Base-by-base conservation (phyloP, 2,329 filamentous ascomycete genomes). In the Nigrospora osmanthi region DNA sequence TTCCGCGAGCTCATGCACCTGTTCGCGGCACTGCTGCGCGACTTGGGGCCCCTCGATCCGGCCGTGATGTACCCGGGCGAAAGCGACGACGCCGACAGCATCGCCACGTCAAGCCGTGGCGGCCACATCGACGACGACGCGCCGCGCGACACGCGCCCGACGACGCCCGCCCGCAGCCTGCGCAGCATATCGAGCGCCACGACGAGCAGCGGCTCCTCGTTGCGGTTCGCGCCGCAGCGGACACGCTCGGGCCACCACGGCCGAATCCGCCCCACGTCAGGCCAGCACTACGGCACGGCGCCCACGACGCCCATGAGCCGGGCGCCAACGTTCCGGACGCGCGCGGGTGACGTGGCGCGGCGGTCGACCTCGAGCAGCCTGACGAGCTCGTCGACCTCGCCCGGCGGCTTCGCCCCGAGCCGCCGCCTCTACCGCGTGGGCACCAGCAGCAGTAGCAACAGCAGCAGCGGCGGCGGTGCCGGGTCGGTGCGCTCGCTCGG, bases 1-100 rank as follows among this genome's bases (percentile, higher is more conserved):
- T 97, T 98, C 60, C 76, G 85, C 34, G 68, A 75, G 17, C 70
- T 96, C 30, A 96, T 96, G 89, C 77, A 81, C 46, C 72, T 87
- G 23, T 96, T 97, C 63, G 86, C 90, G 2, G 80, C 86, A 43
- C 70, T 97, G 0, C 69, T 97, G 13, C 80, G 85, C 43, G 77
- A 75, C 15, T 95, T 97, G 86, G 75, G 70, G 28, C 72, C 78
- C 0, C 67, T 88, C 3, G 71, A 84, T 47, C 67, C 76, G 0
- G 66, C 67, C 0, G 60, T 80, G 5, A 58, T 88, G 6, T 59
- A 64, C 23, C 53, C 51, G 12, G 44, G 53, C 11, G 48, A 47
- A 0, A 58, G 58, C 10, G 55, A 54, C n/a, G 57, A 58, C 32
- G 41, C 42, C 13, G 45, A 55, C 32, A 49, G 49, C 23, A 49